Conservation (phyloP, 2,329 filamentous ascomycete genomes). For the Aspergillus persii region DNA sequence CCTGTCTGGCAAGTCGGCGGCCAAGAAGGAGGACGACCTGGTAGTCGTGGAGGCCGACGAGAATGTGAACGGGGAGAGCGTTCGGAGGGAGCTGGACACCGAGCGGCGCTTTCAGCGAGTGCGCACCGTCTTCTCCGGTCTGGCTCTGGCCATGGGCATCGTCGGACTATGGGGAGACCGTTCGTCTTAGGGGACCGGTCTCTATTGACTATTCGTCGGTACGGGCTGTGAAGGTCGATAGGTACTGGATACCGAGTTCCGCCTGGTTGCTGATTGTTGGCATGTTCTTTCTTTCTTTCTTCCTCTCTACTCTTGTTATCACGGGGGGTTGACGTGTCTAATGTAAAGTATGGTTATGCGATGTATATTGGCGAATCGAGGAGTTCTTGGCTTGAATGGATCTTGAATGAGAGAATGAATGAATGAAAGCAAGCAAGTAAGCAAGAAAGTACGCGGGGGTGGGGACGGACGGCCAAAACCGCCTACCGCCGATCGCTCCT, state of each 20-base stretch:
- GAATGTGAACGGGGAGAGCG: conserved; percentile 46
- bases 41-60: conserved; percentile 39
- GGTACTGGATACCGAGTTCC: too few relatives aligned
- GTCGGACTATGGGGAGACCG: conserved; percentile 50
- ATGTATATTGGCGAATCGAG: not conserved
- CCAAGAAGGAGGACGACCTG: conserved; percentile 37
- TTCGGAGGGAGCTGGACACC: conserved; percentile 43
- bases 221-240: too few relatives aligned
- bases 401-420: not conserved
- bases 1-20: conserved; percentile 12
- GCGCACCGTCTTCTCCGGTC: conserved; percentile 39
- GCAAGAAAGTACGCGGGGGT: too few relatives aligned
- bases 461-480: too few relatives aligned
- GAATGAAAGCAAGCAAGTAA: not conserved
- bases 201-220: too few relatives aligned
- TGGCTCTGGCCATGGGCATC: conserved; percentile 47
- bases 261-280: not conserved
- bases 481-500: too few relatives aligned
- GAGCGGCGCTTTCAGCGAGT: conserved; percentile 41
- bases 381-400: not conserved
- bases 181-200: not conserved
- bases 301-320: not conserved
- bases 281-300: not conserved
- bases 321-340: not conserved
- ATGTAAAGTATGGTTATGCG: not conserved